A percentile compares a stretch with the other conserved stretches of the same genome.
These are phyloP conservation scores for Ulota crispa DNA, from an alignment of 225 moss, liverwort and hornwort species.

Conservation along the genomic window DNA sequence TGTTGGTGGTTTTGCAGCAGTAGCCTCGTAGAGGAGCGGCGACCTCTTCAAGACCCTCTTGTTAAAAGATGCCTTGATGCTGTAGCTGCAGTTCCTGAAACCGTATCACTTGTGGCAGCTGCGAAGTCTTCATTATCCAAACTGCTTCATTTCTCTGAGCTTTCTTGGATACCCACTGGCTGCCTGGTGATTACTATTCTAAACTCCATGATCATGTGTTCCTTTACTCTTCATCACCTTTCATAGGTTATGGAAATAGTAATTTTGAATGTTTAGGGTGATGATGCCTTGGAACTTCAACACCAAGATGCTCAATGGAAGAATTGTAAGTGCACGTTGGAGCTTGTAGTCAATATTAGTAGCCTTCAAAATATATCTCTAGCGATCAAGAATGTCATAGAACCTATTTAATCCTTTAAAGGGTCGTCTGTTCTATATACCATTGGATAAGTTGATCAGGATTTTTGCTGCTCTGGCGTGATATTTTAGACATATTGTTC, in stretches of 20 bases:
- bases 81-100: slow-evolving; percentile 39
- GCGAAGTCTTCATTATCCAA: slow-evolving; percentile 61
- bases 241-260: not conserved
- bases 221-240: not conserved
- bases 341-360: not conserved
- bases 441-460: not conserved
- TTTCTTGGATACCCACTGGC: slow-evolving; percentile 88
- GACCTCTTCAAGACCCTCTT: slow-evolving; percentile 68
- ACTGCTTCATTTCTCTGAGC: slow-evolving; percentile 67
- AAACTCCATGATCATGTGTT: slow-evolving; percentile 10
- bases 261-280: not conserved
- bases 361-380: not conserved
- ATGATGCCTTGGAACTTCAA: not conserved
- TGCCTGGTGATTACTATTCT: slow-evolving; percentile 67
- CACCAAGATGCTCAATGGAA: not conserved
- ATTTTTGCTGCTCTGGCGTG: not conserved
- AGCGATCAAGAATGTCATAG: slow-evolving; percentile 9
- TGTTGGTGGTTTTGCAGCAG: slow-evolving; percentile 37
- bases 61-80: slow-evolving; percentile 73
- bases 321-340: not conserved
- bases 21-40: slow-evolving; percentile 56
- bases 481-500: not conserved
- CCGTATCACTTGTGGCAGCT: slow-evolving; percentile 50
- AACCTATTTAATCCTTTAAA: not conserved
- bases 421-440: not conserved